Base-by-base conservation (phyloP, 257 asterid genomes). In the Nicotiana knightiana region DNA sequence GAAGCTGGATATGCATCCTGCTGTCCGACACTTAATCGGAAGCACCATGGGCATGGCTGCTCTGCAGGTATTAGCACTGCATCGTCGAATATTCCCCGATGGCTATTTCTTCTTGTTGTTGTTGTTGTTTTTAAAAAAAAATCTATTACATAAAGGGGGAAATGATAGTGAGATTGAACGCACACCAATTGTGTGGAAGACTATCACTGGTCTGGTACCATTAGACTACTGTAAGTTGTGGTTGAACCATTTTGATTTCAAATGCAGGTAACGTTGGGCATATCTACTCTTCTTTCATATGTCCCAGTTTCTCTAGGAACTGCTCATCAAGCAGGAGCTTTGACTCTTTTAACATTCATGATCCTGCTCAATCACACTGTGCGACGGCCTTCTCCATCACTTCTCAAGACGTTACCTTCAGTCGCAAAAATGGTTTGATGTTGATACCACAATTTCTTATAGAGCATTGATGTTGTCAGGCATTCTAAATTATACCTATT, bases 261-360 rank as follows among this genome's bases (percentile, higher is more conserved):
- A 28, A 24, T 85, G 88, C 88, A 94, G 98, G 97, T 94, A 7
- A 91, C 94, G 7, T 80, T 94, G 90, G 98, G 98, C 46, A 89
- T 96, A 87, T 83, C 97, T 7, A 92, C 97, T 63, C 95, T 96
- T 48, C 89, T 96, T 24, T 83, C 94, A 0, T 93, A 94, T 24
- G 98, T 94, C 12, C 99, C 99, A 2, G 97, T 92, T 46, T 93
- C 97, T 18, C 86, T 96, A 21, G 98, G 97, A 83, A 57, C 93
- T 30, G 97, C 97, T 85, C 98, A 96, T 85, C 98, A 96, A 77
- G 99, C 98, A 3, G 99, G 99, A 81, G 98, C 98, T n/a, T 88
- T 94, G 79, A 96, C 97, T 21, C 99, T 96, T 73, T 64, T 94
- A 61, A 90, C 91, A 58, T 85, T 94, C 13, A 87, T 91, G 98